A percentile compares a stretch with the other conserved stretches of the same genome.
These are phyloP conservation scores for Calonectria honghensis DNA, from an alignment of 2,329 filamentous ascomycete species.

Conservation along the genomic window DNA sequence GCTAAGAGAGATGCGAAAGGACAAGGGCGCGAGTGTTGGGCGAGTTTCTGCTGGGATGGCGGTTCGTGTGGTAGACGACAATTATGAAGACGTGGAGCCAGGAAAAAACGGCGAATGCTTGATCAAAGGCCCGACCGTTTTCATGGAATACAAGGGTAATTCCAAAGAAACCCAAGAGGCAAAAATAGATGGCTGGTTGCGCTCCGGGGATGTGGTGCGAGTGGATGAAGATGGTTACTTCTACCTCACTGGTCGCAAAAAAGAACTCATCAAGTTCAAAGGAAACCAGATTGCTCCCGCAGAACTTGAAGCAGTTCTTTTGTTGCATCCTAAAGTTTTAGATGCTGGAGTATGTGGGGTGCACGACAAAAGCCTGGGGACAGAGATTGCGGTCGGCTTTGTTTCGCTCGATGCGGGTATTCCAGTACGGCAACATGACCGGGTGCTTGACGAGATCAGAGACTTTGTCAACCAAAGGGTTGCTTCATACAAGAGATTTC, in stretches of 20 bases:
- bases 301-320: slow-evolving; percentile 57
- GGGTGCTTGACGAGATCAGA: slow-evolving; percentile 46
- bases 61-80: slow-evolving; percentile 56
- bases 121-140: slow-evolving; percentile 53
- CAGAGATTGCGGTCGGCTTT: slow-evolving; percentile 57
- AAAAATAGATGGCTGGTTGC: slow-evolving; percentile 56
- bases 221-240: slow-evolving; percentile 56
- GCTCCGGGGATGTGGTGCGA: slow-evolving; percentile 56
- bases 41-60: slow-evolving; percentile 46
- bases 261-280: slow-evolving; percentile 52
- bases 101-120: slow-evolving; percentile 56
- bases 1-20: slow-evolving; percentile 43
- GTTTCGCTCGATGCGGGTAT: slow-evolving; percentile 47
- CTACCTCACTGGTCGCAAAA: slow-evolving; percentile 58
- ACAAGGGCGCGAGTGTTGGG: slow-evolving; percentile 49
- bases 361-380: slow-evolving; percentile 48
- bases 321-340: slow-evolving; percentile 51
- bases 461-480: slow-evolving; percentile 55
- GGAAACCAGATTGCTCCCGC: slow-evolving; percentile 54
- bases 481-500: slow-evolving; percentile 56
- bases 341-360: slow-evolving; percentile 58
- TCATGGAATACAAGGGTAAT: slow-evolving; percentile 56
- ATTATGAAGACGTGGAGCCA: slow-evolving; percentile 51
- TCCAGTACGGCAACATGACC: neutral
- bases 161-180: slow-evolving; percentile 51